Base-by-base conservation (phyloP, 2,329 filamentous ascomycete genomes). In the Aureobasidium pullulans region DNA sequence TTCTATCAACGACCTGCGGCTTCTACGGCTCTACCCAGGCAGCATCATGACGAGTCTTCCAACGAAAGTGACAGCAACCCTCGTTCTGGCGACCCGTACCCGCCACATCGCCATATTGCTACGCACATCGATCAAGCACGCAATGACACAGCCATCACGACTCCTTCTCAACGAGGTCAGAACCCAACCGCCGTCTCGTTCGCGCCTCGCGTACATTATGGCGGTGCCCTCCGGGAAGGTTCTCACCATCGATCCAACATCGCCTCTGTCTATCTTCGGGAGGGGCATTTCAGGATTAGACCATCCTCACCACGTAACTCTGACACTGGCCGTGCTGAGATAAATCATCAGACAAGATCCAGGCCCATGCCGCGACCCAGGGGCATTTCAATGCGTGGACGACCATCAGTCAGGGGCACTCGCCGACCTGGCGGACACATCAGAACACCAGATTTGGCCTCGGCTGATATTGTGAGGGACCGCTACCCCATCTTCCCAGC, bases 161-260 rank as follows among this genome's bases (percentile, higher is more conserved):
- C 34, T 31, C 7, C 40, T 34, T 42, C 59, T 31, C 19, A 16
- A 54, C 43, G 57, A 58, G 29, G 42, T 29, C 31, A 47, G 11
- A 40, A 52, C 32, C 61, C 61, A 31, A 37, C 54, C 6, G 52
- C 54, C 19, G 36, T 44, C 16, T 28, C 23, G 1, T 36, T 61
- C 10, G 19, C 34, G 6, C 10, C n/a, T 23, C 49, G 43, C 29
- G 59, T 39, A 29, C 50, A 65, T 15, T 67, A 68, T 34, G 68
- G 60, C 3, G 65, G 64, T 11, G 48, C 62, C 8, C 31, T 36
- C 5, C 40, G 36, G 19, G 52, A 56, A 6, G 4, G 48, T 9
- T 9, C 29, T 34, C 43, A 13, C 11, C 46, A 50, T 19, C 43
- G 56, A 31, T 29, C 43, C 43, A 58, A 44, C 36, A 13, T 58